These are phyloP conservation scores for Aspergillus sp. DNA, from an alignment of 2,329 filamentous ascomycete genomes.

Conservation along the genomic window DNA sequence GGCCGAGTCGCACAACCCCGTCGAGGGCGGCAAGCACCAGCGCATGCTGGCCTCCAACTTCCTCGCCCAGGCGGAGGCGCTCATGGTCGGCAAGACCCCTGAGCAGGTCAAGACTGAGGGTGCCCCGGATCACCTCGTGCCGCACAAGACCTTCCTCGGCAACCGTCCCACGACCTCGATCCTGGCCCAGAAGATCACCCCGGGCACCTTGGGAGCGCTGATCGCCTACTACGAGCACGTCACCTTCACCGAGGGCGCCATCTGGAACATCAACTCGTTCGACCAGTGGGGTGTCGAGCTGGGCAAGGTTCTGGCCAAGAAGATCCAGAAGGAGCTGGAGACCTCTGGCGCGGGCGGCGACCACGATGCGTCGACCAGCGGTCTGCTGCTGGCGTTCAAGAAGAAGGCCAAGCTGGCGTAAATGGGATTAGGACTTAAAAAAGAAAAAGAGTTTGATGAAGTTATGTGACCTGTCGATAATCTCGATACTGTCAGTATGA, in stretches of 20 bases:
- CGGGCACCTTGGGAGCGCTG: slow-evolving; percentile 85
- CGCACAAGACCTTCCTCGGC: slow-evolving; percentile 99
- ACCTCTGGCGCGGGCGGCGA: slow-evolving; percentile 63
- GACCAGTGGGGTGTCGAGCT: slow-evolving; percentile 99
- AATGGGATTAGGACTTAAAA: slow-evolving; percentile 1
- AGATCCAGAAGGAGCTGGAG: slow-evolving; percentile 82
- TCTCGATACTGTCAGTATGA: no score
- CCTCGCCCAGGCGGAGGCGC: slow-evolving; percentile 49
- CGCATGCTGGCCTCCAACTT: slow-evolving; percentile 56
- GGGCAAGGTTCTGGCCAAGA: slow-evolving; percentile 93
- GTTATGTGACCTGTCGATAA: slow-evolving; percentile 7
- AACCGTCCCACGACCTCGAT: slow-evolving; percentile 97
- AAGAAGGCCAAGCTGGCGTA: slow-evolving; percentile 57
- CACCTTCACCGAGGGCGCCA: slow-evolving; percentile 93
- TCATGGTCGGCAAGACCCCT: slow-evolving; percentile 54
- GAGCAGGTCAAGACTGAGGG: slow-evolving; percentile 49
- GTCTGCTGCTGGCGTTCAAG: slow-evolving; percentile 91
- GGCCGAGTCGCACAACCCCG: slow-evolving; percentile 93
- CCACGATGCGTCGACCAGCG: slow-evolving; percentile 85
- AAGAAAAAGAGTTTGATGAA: slow-evolving; percentile 11
- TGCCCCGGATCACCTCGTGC: slow-evolving; percentile 59
- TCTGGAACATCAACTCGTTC: slow-evolving; percentile 99
- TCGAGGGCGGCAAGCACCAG: slow-evolving; percentile 89
- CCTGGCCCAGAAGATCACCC: slow-evolving; percentile 88
- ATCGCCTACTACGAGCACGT: slow-evolving; percentile 99